Conservation (phyloP, 2,329 filamentous ascomycete genomes). For the Aspergillus japonicus region DNA sequence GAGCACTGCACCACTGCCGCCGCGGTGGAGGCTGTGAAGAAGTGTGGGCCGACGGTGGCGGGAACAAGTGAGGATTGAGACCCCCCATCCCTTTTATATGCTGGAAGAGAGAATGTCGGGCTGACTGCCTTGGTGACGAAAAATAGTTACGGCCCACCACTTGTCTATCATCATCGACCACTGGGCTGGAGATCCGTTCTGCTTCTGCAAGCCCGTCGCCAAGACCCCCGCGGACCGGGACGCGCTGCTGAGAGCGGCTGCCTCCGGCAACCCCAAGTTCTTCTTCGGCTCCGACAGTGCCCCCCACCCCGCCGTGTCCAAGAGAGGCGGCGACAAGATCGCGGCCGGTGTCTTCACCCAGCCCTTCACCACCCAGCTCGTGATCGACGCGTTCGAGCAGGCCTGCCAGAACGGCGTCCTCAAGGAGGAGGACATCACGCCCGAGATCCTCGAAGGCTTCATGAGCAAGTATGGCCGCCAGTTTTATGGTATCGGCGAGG, state of each 20-base stretch:
- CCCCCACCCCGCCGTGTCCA: slow-evolving; percentile 60
- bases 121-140: background rate
- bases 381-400: slow-evolving; percentile 58
- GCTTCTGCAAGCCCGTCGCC: slow-evolving; percentile 75
- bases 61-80: slow-evolving; percentile 25
- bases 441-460: slow-evolving; percentile 57
- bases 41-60: slow-evolving; percentile 74
- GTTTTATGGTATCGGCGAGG: slow-evolving; percentile 58
- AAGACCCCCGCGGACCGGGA: slow-evolving; percentile 71
- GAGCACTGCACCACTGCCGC: slow-evolving; percentile 88
- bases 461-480: slow-evolving; percentile 56
- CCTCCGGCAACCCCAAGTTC: slow-evolving; percentile 58
- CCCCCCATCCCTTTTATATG: background rate
- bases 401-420: slow-evolving; percentile 56
- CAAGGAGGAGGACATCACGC: slow-evolving; percentile 53
- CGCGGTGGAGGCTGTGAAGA: slow-evolving; percentile 72
- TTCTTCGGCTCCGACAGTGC: slow-evolving; percentile 72
- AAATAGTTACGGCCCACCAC: slow-evolving; percentile 73
- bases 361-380: slow-evolving; percentile 57
- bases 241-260: slow-evolving; percentile 65
- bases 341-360: slow-evolving; percentile 64
- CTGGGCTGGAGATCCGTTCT: slow-evolving; percentile 69
- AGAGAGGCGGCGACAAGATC: slow-evolving; percentile 52
- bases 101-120: background rate
- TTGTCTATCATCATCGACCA: slow-evolving; percentile 77